Conservation (phyloP, 768 basidiomycete species). For the Boletus insuetus region DNA sequence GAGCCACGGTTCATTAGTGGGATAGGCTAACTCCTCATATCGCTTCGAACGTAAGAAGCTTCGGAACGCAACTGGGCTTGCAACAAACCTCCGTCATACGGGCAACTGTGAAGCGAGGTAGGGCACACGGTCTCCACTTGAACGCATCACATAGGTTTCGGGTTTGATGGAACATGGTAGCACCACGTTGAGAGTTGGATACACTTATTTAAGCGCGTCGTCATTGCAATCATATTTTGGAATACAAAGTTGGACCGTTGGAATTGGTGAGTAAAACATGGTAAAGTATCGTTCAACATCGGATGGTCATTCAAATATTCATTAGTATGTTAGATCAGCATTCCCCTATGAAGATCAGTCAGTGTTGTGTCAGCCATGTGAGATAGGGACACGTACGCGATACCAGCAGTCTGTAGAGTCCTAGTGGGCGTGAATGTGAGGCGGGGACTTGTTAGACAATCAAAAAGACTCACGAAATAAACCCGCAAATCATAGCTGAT, state of each 20-base stretch:
- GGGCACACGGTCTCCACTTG: neutral
- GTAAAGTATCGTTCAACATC: neutral
- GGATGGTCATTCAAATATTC: neutral
- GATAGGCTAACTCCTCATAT: neutral
- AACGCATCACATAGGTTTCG: neutral
- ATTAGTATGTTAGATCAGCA: slow-evolving; percentile 40
- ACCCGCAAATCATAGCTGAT: slow-evolving; percentile 71
- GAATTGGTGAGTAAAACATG: neutral
- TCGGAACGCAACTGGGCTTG: neutral
- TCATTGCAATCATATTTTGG: neutral
- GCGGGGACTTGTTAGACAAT: neutral
- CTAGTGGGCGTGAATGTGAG: slow-evolving; percentile 14
- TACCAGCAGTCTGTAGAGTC: slow-evolving; percentile 57
- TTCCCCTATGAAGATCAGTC: slow-evolving; percentile 38
- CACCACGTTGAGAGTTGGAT: neutral
- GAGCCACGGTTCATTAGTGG: neutral
- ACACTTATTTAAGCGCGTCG: neutral
- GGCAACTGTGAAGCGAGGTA: neutral
- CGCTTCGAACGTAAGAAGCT: neutral
- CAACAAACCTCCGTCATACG: neutral
- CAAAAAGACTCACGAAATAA: slow-evolving; percentile 43
- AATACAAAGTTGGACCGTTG: neutral
- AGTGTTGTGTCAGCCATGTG: neutral
- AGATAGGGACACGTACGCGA: slow-evolving; percentile 43
- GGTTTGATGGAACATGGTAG: neutral